Evolutionary conservation across 352 stramenopile genomes (phyloP).

Genomic region (Pilasporangium apinafurcum): DNA sequence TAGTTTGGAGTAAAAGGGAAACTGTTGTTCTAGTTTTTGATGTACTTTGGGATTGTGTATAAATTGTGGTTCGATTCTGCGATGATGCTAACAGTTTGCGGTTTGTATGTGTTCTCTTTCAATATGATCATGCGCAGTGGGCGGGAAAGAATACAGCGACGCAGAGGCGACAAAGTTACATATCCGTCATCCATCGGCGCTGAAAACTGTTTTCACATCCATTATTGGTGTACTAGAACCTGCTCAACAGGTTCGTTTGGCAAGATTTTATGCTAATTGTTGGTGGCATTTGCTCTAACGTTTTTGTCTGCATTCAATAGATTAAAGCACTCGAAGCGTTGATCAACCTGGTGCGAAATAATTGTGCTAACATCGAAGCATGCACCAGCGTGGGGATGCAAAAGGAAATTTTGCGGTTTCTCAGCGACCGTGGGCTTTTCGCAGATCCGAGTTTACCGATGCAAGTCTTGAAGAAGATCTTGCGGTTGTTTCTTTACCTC

Average conservation of each 20-base stretch:
- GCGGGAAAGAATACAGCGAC: slow-evolving; percentile 58
- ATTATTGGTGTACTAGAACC: slow-evolving; percentile 67
- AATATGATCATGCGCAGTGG: slow-evolving; percentile 20
- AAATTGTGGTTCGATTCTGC: too few relatives aligned
- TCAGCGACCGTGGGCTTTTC: slow-evolving; percentile 66
- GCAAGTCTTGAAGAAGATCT: slow-evolving; percentile 69
- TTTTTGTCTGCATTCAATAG: slow-evolving; percentile 7
- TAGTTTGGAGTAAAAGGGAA: too few relatives aligned
- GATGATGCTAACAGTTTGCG: too few relatives aligned
- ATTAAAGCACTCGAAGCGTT: slow-evolving; percentile 59
- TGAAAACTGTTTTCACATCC: slow-evolving; percentile 55
- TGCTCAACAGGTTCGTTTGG: slow-evolving; percentile 35
- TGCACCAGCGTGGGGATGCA: slow-evolving; percentile 66
- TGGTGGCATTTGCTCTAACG: background rate
- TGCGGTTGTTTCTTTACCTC: slow-evolving; percentile 72
- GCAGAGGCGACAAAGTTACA: slow-evolving; percentile 46
- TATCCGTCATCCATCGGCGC: slow-evolving; percentile 52
- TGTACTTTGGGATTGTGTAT: too few relatives aligned
- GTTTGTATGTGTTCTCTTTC: background rate
- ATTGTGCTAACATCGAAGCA: slow-evolving; percentile 69
- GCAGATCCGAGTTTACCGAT: slow-evolving; percentile 45
- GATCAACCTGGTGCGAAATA: slow-evolving; percentile 72
- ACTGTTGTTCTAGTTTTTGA: too few relatives aligned
- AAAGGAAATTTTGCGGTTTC: slow-evolving; percentile 62
- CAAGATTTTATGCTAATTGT: background rate